Evolutionary conservation across 2,329 filamentous ascomycete species (phyloP).

Genomic region (Diaporthe sp.): DNA sequence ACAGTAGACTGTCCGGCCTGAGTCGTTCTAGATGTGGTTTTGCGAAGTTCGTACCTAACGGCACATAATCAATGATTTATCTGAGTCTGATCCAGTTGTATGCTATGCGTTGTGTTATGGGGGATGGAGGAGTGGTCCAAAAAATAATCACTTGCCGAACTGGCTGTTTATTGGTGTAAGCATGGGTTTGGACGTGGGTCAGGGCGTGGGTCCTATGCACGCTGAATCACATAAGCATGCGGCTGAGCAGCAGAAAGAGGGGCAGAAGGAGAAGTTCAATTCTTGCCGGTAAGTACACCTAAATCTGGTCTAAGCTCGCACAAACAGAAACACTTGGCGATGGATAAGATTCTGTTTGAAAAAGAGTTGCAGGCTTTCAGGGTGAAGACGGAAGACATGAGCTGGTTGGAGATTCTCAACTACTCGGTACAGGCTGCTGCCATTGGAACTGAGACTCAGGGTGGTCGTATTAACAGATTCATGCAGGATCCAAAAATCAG

Average conservation of each 20-base stretch:
- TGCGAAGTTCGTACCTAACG: too few species aligned
- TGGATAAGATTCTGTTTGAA: not conserved
- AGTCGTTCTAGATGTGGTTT: too few species aligned
- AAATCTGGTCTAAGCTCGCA: fast-evolving
- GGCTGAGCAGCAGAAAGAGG: not conserved
- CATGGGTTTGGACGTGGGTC: too few species aligned
- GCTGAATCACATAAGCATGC: not conserved
- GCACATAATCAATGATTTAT: too few species aligned
- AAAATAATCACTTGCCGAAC: too few species aligned
- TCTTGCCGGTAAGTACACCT: not conserved
- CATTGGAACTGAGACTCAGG: too few species aligned
- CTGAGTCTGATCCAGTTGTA: too few species aligned
- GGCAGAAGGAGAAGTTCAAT: not conserved
- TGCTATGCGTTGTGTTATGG: too few species aligned
- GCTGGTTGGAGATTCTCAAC: constrained; percentile 6
- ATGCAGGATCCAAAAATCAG: not conserved
- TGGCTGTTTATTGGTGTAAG: not conserved
- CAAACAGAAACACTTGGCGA: not conserved
- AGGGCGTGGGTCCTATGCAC: not conserved
- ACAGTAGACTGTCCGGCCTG: too few species aligned
- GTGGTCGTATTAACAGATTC: too few species aligned
- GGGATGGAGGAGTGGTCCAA: too few species aligned
- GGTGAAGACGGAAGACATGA: constrained; percentile 1
- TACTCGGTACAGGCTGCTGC: constrained; percentile 14
- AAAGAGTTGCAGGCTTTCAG: not conserved